These are phyloP conservation scores for Acacia pycnantha DNA, from an alignment of 331 rosid genomes.

Conservation along the genomic window DNA sequence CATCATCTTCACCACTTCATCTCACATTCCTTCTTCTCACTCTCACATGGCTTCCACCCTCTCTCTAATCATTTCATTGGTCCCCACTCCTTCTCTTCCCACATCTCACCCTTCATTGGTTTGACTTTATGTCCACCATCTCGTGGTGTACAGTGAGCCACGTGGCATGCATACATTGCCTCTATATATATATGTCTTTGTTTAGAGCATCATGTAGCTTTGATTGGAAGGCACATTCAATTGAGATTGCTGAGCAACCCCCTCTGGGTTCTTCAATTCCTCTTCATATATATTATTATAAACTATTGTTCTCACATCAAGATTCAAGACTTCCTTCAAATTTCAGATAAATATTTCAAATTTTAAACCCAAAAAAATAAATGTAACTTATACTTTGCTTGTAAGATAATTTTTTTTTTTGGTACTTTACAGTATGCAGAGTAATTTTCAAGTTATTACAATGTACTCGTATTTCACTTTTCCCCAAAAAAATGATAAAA, in stretches of 20 bases:
- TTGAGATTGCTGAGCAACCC: slow-evolving; percentile 21
- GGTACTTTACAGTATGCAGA: neutral
- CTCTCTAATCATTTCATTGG: slow-evolving; percentile 35
- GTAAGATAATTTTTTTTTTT: slow-evolving; percentile 4
- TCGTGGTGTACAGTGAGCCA: neutral
- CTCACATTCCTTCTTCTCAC: neutral
- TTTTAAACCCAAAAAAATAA: neutral
- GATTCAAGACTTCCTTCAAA: neutral
- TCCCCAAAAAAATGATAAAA: neutral
- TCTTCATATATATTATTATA: neutral
- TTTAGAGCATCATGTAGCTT: slow-evolving; percentile 21
- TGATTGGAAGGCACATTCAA: slow-evolving; percentile 21
- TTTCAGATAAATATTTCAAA: neutral
- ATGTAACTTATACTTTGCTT: neutral
- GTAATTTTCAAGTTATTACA: neutral
- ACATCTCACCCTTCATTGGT: neutral
- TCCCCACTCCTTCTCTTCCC: neutral
- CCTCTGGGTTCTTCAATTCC: neutral
- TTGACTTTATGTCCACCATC: slow-evolving; percentile 28
- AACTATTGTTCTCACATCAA: neutral
- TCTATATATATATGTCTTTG: neutral
- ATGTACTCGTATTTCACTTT: neutral
- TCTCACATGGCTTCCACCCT: slow-evolving; percentile 25
- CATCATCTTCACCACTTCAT: slow-evolving; percentile 18
- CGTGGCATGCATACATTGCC: neutral